Conservation (phyloP, 75 land plant species). For the Adiantum capillusveneris region DNA sequence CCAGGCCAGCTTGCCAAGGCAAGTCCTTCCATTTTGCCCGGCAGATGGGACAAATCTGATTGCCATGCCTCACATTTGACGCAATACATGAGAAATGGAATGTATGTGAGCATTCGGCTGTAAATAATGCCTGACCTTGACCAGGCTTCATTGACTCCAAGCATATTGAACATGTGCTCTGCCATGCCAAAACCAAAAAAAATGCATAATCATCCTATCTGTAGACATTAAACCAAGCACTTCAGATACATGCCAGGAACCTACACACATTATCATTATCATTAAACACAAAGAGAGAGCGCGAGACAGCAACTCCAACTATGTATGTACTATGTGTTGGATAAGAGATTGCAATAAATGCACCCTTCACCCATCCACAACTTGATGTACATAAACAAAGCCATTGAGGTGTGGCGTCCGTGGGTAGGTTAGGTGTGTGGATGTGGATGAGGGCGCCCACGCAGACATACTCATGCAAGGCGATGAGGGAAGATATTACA, state of each 20-base stretch:
- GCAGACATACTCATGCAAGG: too few relatives aligned
- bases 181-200: conserved; percentile 11
- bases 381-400: too few relatives aligned
- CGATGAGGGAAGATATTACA: too few relatives aligned
- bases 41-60: conserved; percentile 79
- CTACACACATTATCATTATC: too few relatives aligned
- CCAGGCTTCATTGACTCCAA: conserved; percentile 63
- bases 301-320: too few relatives aligned
- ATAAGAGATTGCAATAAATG: too few relatives aligned
- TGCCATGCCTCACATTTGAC: conserved; percentile 83
- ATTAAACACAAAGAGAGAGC: too few relatives aligned
- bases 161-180: conserved; percentile 81
- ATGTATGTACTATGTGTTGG: too few relatives aligned
- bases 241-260: not conserved
- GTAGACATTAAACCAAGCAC: not conserved
- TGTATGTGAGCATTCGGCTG: conserved; percentile 85
- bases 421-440: not conserved
- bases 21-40: conserved; percentile 89
- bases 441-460: not conserved
- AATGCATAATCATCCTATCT: not conserved
- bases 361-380: too few relatives aligned
- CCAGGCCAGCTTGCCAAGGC: conserved; percentile 48
- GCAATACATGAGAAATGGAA: conserved; percentile 88
- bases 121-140: conserved; percentile 76
- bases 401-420: too few relatives aligned